Base-by-base conservation (phyloP, 345 rosid species). In the Barbarea vulgaris region DNA sequence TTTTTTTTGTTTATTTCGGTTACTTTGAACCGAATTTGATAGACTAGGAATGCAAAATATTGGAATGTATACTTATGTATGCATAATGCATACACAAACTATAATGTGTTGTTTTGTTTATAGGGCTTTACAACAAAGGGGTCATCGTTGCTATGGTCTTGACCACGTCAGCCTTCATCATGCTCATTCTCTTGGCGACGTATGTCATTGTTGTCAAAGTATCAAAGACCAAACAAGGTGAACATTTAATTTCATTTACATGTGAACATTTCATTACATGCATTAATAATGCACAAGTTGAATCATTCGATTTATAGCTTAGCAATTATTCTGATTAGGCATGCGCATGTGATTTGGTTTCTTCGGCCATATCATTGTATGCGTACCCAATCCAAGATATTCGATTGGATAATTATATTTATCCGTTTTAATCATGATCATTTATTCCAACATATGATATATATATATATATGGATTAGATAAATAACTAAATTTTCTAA, bases 171-270 rank as follows among this genome's bases (percentile, higher is more conserved):
- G 79, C 75, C 33, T 41, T 76, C 12, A 34, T 62, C 28, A 42
- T 68, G 79, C 39, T 76, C 13, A 7, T 76, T 69, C 31, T 76
- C 8, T 53, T 31, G 37, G 79, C 58, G 41, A 76, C 14, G 27
- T 69, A 61, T 62, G n/a, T 53, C 64, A 76, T 76, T 31, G 13
- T 69, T 24, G 13, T 24, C n/a, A 76, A 69, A 61, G n/a, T 61
- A 61, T 61, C 79, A 31, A 76, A 30, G 50, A 31, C 64, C 22
- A 69, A 69, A 76, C 75, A 69, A 76, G 79, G 79, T 76, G 13
- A 7, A 61, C 25, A 22, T 58, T 2, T 27, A 13, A 34, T 12
- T 42, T 42, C 48, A 42, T 42, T 42, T 14, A 42, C 18, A 15
- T 42, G 47, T 14, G n/a, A 41, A 41, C n/a, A 41, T 41, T 41